These are phyloP conservation scores for Penicillium sp. DNA, from an alignment of 2,329 filamentous ascomycete species.

Conservation along the genomic window DNA sequence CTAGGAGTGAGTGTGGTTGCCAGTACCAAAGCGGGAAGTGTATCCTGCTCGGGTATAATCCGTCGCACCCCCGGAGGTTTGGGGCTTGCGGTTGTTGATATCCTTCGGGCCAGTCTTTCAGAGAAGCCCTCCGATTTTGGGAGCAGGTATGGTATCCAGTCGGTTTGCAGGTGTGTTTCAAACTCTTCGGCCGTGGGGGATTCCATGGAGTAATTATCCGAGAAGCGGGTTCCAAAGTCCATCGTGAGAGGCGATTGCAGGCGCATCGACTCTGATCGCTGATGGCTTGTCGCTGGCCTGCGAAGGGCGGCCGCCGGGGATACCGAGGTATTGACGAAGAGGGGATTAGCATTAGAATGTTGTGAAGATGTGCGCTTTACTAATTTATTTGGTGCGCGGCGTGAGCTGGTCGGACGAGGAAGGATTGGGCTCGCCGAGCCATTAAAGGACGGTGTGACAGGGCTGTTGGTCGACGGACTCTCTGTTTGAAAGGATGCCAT, in stretches of 20 bases:
- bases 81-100: conserved; percentile 46
- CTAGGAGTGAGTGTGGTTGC: conserved; percentile 46
- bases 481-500: conserved; percentile 56
- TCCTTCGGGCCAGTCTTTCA: conserved; percentile 48
- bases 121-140: conserved; percentile 34
- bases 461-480: conserved; percentile 55
- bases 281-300: conserved; percentile 68
- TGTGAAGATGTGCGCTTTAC: conserved; percentile 67
- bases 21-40: conserved; percentile 57
- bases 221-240: conserved; percentile 36
- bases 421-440: conserved; percentile 60
- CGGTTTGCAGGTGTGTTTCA: conserved; percentile 23
- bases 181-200: conserved; percentile 21
- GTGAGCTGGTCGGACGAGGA: conserved; percentile 37
- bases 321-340: conserved; percentile 36
- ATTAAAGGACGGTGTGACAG: conserved; percentile 60
- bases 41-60: conserved; percentile 52
- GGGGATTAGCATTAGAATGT: conserved; percentile 51
- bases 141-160: conserved; percentile 51
- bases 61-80: conserved; percentile 47
- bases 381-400: conserved; percentile 62
- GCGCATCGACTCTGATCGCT: conserved; percentile 62
- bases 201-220: conserved; percentile 18
- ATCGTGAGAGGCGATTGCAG: conserved; percentile 47
- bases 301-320: conserved; percentile 58